A percentile compares a stretch with the other conserved stretches of the same genome.
These are phyloP conservation scores for Alternaria ventricosa DNA, from an alignment of 2,329 filamentous ascomycete species.

Conservation along the genomic window DNA sequence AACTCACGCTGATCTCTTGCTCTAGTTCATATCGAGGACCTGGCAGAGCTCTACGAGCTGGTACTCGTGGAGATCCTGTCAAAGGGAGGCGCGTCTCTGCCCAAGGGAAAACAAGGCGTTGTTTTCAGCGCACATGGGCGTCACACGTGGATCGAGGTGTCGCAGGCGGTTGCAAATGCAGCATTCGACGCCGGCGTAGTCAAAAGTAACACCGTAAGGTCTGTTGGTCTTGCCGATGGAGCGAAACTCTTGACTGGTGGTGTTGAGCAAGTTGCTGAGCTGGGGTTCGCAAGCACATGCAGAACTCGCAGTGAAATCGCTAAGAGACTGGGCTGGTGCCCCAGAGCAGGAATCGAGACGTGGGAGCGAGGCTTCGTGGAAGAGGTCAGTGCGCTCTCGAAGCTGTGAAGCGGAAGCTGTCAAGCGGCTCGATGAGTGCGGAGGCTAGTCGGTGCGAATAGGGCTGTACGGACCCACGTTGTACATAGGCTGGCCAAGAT, in stretches of 20 bases:
- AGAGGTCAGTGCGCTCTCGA: not conserved
- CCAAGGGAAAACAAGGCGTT: not conserved
- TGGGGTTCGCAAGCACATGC: not conserved
- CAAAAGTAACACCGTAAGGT: not conserved
- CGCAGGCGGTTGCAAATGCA: not conserved
- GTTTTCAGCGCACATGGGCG: slow-evolving; percentile 1
- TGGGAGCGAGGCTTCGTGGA: slow-evolving; percentile 2
- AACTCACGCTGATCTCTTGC: not conserved
- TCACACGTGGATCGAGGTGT: not conserved
- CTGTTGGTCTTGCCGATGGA: not conserved
- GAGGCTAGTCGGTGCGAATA: not conserved
- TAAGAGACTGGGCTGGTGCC: not conserved
- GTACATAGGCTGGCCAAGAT: not conserved
- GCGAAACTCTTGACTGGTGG: not conserved
- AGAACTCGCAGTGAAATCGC: not conserved
- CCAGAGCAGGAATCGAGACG: not conserved
- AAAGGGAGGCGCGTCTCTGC: not conserved
- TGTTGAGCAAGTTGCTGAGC: not conserved
- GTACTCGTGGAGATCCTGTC: not conserved
- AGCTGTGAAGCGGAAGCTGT: not conserved
- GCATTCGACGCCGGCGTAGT: not conserved
- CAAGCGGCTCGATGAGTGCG: not conserved
- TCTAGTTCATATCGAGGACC: slow-evolving; percentile 3
- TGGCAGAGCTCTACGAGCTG: not conserved
- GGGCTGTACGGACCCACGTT: not conserved